phyloP scores from a whole-genome alignment of 306 rosid genomes.

The Glycine tomentella region DNA sequence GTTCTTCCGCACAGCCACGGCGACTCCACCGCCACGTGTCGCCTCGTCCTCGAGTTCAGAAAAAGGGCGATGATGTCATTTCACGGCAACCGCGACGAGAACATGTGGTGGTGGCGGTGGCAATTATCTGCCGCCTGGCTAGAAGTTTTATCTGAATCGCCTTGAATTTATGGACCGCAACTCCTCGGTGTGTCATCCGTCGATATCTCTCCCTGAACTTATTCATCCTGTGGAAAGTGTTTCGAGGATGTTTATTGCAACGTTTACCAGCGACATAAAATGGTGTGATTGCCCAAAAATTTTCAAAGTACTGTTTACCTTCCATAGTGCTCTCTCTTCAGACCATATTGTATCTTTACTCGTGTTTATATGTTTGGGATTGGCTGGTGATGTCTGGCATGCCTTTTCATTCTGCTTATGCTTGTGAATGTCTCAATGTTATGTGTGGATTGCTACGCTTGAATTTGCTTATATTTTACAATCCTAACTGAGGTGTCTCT shows the following conservation, averaged over 20 bases:
- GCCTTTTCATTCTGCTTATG: no score
- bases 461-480: conserved; percentile 29
- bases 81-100: neutral
- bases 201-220: conserved; percentile 71
- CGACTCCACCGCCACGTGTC: neutral
- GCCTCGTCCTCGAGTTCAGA: conserved; percentile 51
- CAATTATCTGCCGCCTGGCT: conserved; percentile 64
- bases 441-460: conserved; percentile 5
- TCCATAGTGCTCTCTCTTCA: conserved; percentile 1
- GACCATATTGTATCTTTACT: neutral
- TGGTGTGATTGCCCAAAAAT: conserved; percentile 59
- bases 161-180: conserved; percentile 49
- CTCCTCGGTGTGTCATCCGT: conserved; percentile 42
- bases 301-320: conserved; percentile 42
- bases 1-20: neutral
- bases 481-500: conserved; percentile 40
- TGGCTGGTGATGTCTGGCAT: no score
- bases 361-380: no score
- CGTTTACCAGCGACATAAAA: conserved; percentile 75
- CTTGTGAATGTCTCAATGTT: conserved; percentile 7
- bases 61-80: conserved; percentile 27
- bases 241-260: conserved; percentile 74
- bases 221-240: conserved; percentile 72
- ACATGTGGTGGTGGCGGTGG: neutral
- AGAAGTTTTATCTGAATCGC: conserved; percentile 72